A percentile compares a stretch with the other conserved stretches of the same genome.
These are phyloP conservation scores for Malbranchea cinnamomea DNA, from an alignment of 2,329 filamentous ascomycete genomes.

Conservation along the genomic window DNA sequence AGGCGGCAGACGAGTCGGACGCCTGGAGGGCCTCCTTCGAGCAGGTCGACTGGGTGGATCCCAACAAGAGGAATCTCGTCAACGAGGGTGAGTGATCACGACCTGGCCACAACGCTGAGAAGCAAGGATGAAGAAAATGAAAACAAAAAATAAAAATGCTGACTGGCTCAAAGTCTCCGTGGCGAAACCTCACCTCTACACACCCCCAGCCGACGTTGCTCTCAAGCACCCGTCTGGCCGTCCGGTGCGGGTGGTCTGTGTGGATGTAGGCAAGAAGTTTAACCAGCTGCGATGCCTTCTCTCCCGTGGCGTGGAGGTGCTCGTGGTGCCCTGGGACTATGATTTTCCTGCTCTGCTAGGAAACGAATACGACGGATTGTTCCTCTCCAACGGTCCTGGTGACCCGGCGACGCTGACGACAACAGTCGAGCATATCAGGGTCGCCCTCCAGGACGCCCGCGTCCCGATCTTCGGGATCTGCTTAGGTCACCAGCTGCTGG, in stretches of 20 bases:
- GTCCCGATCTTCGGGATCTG: constrained; percentile 94
- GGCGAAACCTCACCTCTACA: constrained; percentile 71
- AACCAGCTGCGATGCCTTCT: constrained; percentile 94
- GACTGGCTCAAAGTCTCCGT: constrained; percentile 57
- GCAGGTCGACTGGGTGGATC: constrained; percentile 73
- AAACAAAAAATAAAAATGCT: constrained; percentile 3
- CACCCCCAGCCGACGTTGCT: constrained; percentile 45
- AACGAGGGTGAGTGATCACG: constrained; percentile 63
- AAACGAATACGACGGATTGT: constrained; percentile 86
- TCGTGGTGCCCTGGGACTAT: constrained; percentile 93
- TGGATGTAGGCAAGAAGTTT: constrained; percentile 96
- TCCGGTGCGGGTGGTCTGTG: constrained; percentile 70
- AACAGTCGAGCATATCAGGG: constrained; percentile 66
- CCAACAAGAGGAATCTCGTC: constrained; percentile 84
- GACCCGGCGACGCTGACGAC: constrained; percentile 71
- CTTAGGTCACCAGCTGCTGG: constrained; percentile 83
- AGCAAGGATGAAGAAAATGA: neutral
- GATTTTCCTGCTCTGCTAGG: constrained; percentile 64
- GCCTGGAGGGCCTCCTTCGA: constrained; percentile 53
- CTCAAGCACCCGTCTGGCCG: constrained; percentile 82
- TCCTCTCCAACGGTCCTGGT: constrained; percentile 94
- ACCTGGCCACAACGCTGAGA: neutral
- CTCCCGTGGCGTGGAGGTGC: constrained; percentile 77
- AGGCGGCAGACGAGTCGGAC: constrained; percentile 23
- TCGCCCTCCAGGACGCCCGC: constrained; percentile 60